Percentiles rank a stretch among this genome's conserved stretches.
Evolutionary conservation across 2,329 filamentous ascomycete genomes (phyloP).

Genomic region (Exserohilum turcica): DNA sequence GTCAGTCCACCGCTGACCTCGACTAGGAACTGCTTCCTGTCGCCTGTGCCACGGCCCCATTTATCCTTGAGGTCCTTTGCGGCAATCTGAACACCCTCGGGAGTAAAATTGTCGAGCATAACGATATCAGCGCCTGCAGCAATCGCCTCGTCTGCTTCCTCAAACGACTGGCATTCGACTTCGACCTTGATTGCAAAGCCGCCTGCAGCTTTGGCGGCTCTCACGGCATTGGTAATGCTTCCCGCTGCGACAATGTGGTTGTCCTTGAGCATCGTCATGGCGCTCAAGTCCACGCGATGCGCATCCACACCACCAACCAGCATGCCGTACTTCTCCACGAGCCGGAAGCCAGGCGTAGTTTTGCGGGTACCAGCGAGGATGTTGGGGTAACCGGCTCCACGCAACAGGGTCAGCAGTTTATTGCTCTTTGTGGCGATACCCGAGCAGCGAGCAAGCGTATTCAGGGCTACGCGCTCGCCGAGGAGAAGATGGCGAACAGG

Average conservation of each 20-base stretch:
- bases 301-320: slow-evolving; percentile 89
- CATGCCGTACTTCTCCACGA: slow-evolving; percentile 99
- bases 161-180: slow-evolving; percentile 89
- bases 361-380: slow-evolving; percentile 93
- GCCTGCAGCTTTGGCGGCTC: slow-evolving; percentile 78
- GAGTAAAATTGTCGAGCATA: slow-evolving; percentile 95
- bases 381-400: slow-evolving; percentile 73
- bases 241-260: slow-evolving; percentile 93
- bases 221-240: slow-evolving; percentile 84
- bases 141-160: slow-evolving; percentile 89
- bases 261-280: slow-evolving; percentile 99
- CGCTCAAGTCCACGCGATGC: slow-evolving; percentile 83
- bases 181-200: slow-evolving; percentile 95
- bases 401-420: slow-evolving; percentile 58
- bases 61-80: slow-evolving; percentile 76
- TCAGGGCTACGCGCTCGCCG: slow-evolving; percentile 92
- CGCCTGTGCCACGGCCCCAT: slow-evolving; percentile 70
- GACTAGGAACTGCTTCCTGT: slow-evolving; percentile 70
- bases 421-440: slow-evolving; percentile 76
- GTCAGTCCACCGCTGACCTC: slow-evolving; percentile 93
- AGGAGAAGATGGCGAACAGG: slow-evolving; percentile 83
- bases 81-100: slow-evolving; percentile 75
- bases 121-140: slow-evolving; percentile 89
- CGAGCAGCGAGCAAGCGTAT: slow-evolving; percentile 86
- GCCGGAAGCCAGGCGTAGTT: slow-evolving; percentile 91